Evolutionary conservation across 192 early-diverging fungal species (phyloP).

Genomic region (Coemansia aciculifera): DNA sequence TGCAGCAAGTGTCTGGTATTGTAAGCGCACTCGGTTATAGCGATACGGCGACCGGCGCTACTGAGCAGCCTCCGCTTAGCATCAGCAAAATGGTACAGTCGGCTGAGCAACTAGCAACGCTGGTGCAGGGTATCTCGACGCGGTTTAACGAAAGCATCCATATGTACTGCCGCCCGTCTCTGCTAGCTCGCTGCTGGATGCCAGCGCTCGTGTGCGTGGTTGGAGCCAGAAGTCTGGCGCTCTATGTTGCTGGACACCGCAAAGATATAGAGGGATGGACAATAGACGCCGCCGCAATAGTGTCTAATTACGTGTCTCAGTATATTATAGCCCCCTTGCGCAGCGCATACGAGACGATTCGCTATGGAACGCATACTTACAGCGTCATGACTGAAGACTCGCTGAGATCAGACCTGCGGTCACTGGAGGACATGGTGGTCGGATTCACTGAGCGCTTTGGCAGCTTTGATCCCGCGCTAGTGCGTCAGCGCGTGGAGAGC

Average conservation of each 20-base stretch:
- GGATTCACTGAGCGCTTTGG: conserved; percentile 69
- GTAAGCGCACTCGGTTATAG: neutral
- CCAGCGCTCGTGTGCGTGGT: conserved; percentile 53
- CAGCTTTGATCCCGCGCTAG: conserved; percentile 51
- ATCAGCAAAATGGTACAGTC: neutral
- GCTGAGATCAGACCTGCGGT: conserved; percentile 76
- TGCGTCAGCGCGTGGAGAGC: conserved; percentile 62
- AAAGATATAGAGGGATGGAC: conserved; percentile 58
- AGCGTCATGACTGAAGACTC: conserved; percentile 75
- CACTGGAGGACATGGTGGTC: conserved; percentile 87
- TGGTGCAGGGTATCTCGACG: conserved; percentile 16
- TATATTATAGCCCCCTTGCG: conserved; percentile 78
- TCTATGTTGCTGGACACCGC: conserved; percentile 53
- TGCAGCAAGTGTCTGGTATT: conserved; percentile 17
- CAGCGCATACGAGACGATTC: conserved; percentile 76
- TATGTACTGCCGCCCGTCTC: conserved; percentile 41
- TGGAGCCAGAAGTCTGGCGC: conserved; percentile 50
- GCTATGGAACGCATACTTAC: conserved; percentile 76
- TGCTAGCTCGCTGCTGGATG: conserved; percentile 70
- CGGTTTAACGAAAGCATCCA: conserved; percentile 28
- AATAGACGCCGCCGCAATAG: conserved; percentile 58
- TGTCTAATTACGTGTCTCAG: conserved; percentile 65
- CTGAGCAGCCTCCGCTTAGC: neutral
- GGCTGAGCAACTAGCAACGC: conserved; percentile 9
- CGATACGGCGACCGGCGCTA: no score